phyloP scores from a whole-genome alignment of 2,329 filamentous ascomycete genomes.

The Colletotrichum lupini region DNA sequence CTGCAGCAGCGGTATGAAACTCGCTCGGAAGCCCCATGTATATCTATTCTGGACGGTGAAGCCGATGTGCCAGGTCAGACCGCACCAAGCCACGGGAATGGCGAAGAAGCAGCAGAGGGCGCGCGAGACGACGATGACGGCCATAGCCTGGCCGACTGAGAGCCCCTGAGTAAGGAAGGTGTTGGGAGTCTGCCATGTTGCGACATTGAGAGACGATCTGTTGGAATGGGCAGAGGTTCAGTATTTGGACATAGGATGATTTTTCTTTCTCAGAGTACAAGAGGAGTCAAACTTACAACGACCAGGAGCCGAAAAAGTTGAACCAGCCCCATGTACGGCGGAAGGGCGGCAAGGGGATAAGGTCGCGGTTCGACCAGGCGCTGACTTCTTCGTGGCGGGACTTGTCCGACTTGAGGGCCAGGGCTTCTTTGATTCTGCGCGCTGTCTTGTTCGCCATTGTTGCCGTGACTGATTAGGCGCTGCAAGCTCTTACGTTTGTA shows the following conservation, averaged over 20 bases:
- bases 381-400: slow-evolving; percentile 56
- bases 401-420: slow-evolving; percentile 51
- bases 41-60: slow-evolving; percentile 61
- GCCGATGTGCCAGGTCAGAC: slow-evolving; percentile 61
- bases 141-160: slow-evolving; percentile 59
- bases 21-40: slow-evolving; percentile 60
- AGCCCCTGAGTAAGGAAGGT: slow-evolving; percentile 58
- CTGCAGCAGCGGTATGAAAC: slow-evolving; percentile 59
- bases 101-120: slow-evolving; percentile 55
- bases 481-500: neutral
- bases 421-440: slow-evolving; percentile 43
- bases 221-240: neutral
- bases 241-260: fast-evolving
- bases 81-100: slow-evolving; percentile 57
- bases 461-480: no score
- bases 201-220: slow-evolving; percentile 47
- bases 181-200: slow-evolving; percentile 60
- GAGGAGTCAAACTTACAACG: slow-evolving; percentile 42
- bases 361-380: slow-evolving; percentile 59
- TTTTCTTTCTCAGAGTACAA: no score
- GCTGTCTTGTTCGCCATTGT: neutral
- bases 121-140: slow-evolving; percentile 56
- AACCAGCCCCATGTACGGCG: slow-evolving; percentile 59
- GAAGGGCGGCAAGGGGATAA: slow-evolving; percentile 51
- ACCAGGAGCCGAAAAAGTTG: slow-evolving; percentile 56